Base-by-base conservation (phyloP, 306 rosid genomes). In the Cicer pinnatifidum region DNA sequence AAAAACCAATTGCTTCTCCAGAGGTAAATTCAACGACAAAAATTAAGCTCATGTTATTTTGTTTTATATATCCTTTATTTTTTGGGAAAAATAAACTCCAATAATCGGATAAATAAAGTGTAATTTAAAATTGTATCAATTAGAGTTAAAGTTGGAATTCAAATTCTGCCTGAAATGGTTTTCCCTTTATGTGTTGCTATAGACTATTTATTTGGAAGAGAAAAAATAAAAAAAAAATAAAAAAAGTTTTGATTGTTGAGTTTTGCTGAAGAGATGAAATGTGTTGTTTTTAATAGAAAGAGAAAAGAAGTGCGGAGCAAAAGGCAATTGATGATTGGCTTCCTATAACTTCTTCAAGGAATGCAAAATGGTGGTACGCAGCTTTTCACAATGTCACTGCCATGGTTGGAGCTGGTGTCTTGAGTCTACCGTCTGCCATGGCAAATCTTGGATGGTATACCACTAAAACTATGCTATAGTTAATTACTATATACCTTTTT, bases 361-460 rank as follows among this genome's bases (percentile, higher is more conserved):
- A 86, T 23, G 97, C 89, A 70, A 92, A 85, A 75, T 92, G 97
- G 97, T 92, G 93, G 91, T 85, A 89, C 81, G 12, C 97, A 0
- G 82, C 96, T 61, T 88, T 92, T 78, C 97, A 89, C 91, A 89
- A 92, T 52, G 83, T 92, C 65, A 89, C 95, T 16, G 91, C 97
- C 74, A 89, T 89, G 89, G 93, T 92, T 11, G 97, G 93, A 11
- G 96, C 93, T 9, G 97, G 97, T 11, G 93, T 92, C 9, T 79
- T 89, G 15, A 84, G 96, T 48, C 97, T 89, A 60, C 97, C 96
- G 1, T 84, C 61, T 8, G 91, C 97, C 75, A 84, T 92, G 93
- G 69, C 96, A 1, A 58, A 40, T 7, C 92, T 89, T 12, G 96
- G 96, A 76, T 92, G 93, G 97, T 87, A 85, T 40, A 28, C 35